A percentile compares a stretch with the other conserved stretches of the same genome.
Evolutionary conservation across 1,284 basidiomycete genomes (phyloP).

Genomic region (Leccinum subrobustum): DNA sequence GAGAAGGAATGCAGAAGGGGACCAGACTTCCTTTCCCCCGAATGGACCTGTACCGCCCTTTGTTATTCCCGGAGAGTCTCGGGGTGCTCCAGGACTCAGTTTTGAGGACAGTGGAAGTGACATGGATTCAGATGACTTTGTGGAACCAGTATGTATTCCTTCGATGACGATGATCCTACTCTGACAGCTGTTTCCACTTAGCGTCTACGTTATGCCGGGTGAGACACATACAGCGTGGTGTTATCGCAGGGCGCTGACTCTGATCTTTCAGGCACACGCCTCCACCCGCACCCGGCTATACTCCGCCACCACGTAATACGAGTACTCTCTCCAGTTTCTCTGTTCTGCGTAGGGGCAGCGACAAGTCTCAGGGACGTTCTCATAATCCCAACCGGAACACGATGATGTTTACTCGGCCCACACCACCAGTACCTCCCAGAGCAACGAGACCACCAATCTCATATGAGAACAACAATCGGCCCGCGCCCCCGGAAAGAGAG

Average conservation of each 20-base stretch:
- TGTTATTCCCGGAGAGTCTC: conserved; percentile 10
- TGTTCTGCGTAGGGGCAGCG: conserved; percentile 17
- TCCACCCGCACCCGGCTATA: conserved; percentile 30
- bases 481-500: conserved; percentile 21
- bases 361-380: conserved; percentile 12
- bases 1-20: conserved; percentile 32
- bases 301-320: conserved; percentile 23
- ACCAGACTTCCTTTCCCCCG: conserved; percentile 19
- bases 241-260: conserved; percentile 5
- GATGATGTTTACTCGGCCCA: conserved; percentile 8
- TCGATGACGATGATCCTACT: neutral
- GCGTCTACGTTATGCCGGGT: conserved; percentile 30
- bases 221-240: neutral
- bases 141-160: conserved; percentile 14
- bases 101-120: conserved; percentile 34
- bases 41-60: conserved; percentile 6
- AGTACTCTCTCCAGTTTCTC: conserved; percentile 18
- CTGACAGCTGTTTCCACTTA: conserved; percentile 12
- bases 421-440: conserved; percentile 9
- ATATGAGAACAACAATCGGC: conserved; percentile 18
- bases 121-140: conserved; percentile 28
- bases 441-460: conserved; percentile 10
- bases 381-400: conserved; percentile 17
- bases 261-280: conserved; percentile 23
- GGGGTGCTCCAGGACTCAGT: conserved; percentile 9